Evolutionary conservation across 148 eudicot species (phyloP).

Genomic region (Suaeda aralocaspica): DNA sequence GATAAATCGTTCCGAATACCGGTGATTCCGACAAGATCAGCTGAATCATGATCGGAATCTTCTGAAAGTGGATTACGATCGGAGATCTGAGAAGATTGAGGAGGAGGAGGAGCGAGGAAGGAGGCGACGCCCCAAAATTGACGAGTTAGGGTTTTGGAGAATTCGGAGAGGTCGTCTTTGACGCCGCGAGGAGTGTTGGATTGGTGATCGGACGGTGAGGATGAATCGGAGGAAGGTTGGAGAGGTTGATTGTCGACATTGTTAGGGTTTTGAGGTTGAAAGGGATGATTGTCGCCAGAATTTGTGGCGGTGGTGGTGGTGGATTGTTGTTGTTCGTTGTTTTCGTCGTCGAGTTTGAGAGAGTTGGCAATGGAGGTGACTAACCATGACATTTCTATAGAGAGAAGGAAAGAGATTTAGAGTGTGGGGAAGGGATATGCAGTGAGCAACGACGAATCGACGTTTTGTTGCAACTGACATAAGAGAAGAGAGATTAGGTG

Average conservation of each 20-base stretch:
- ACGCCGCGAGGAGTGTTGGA: constrained; percentile 45
- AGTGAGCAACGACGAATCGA: background rate
- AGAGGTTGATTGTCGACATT: background rate
- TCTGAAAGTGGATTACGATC: constrained; percentile 10
- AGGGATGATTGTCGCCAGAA: constrained; percentile 5
- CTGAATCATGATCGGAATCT: background rate
- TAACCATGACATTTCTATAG: constrained; percentile 62
- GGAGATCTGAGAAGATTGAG: constrained; percentile 58
- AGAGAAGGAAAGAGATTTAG: background rate
- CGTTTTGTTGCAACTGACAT: too few species aligned
- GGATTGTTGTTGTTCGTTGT: constrained; percentile 12
- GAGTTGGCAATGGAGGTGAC: constrained; percentile 71
- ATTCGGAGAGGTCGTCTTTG: constrained; percentile 80
- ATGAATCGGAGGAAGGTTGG: constrained; percentile 7
- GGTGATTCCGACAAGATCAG: constrained; percentile 27
- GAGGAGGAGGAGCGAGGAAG: constrained; percentile 81
- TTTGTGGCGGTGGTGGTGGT: constrained; percentile 11
- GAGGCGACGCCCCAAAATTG: constrained; percentile 90
- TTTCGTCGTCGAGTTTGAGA: constrained; percentile 60
- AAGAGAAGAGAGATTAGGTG: too few species aligned
- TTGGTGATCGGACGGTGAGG: constrained; percentile 29
- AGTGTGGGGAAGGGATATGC: background rate
- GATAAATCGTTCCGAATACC: constrained; percentile 66
- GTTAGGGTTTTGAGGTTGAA: constrained; percentile 15
- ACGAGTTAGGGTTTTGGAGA: constrained; percentile 72